Percentiles rank a stretch among this genome's conserved stretches.
Evolutionary conservation across 805 yeast species (phyloP).

Genomic region (Candida peoriensis): DNA sequence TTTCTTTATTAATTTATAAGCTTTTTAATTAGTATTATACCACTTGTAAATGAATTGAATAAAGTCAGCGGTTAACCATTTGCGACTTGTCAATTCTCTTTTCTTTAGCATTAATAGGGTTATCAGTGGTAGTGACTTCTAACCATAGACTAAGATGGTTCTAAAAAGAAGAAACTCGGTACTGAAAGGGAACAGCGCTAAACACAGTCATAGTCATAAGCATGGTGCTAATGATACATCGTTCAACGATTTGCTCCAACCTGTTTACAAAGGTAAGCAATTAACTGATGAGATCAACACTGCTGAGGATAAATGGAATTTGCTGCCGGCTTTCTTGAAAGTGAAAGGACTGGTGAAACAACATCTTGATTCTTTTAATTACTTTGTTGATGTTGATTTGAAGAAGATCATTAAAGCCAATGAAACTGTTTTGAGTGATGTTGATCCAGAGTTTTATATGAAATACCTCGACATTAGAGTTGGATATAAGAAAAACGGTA

Average conservation of each 20-base stretch:
- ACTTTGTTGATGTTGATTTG: slow-evolving; percentile 89
- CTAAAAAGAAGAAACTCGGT: slow-evolving; percentile 21
- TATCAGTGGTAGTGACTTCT: no score
- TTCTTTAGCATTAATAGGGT: no score
- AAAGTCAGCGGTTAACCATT: no score
- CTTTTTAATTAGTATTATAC: no score
- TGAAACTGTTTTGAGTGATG: slow-evolving; percentile 84
- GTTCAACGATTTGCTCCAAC: slow-evolving; percentile 72
- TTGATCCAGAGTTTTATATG: slow-evolving; percentile 93
- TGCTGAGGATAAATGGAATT: slow-evolving; percentile 95
- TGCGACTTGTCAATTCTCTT: no score
- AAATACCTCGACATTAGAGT: slow-evolving; percentile 91
- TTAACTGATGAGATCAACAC: slow-evolving; percentile 85
- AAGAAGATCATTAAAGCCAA: slow-evolving; percentile 91
- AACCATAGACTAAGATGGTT: slow-evolving; percentile 15
- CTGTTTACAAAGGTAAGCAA: slow-evolving; percentile 79
- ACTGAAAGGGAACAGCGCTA: slow-evolving; percentile 5
- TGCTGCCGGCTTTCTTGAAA: slow-evolving; percentile 90
- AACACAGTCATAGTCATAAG: slow-evolving; percentile 13
- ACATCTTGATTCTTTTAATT: slow-evolving; percentile 96
- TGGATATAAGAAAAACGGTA: slow-evolving; percentile 62
- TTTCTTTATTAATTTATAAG: no score
- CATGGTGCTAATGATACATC: slow-evolving; percentile 43
- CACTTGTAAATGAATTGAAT: no score
- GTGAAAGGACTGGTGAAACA: slow-evolving; percentile 96